phyloP scores from a whole-genome alignment of 2,329 filamentous ascomycete genomes.

The Cytospora schulzeri region DNA sequence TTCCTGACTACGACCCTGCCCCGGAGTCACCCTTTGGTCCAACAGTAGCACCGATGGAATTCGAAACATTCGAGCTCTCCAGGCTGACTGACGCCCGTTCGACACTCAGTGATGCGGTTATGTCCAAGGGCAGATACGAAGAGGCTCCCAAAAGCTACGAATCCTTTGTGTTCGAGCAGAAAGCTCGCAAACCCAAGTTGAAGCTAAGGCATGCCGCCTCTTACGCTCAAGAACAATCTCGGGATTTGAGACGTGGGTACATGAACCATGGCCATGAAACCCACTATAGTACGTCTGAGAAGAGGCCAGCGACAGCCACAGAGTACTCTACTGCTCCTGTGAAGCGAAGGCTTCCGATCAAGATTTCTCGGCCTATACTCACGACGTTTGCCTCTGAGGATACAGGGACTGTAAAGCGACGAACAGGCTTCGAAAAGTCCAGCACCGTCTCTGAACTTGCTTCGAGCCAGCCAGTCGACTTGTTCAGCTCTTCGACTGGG shows the following conservation, averaged over 20 bases:
- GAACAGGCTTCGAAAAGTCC: slow-evolving; percentile 22
- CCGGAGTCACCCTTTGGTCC: slow-evolving; percentile 20
- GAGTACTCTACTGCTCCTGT: slow-evolving; percentile 22
- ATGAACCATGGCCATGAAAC: neutral
- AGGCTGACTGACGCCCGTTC: slow-evolving; percentile 25
- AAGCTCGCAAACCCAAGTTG: slow-evolving; percentile 22
- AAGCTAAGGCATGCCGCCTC: slow-evolving; percentile 23
- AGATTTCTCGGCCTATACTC: slow-evolving; percentile 18
- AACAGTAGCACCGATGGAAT: slow-evolving; percentile 19
- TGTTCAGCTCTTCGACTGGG: slow-evolving; percentile 16
- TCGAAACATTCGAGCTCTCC: slow-evolving; percentile 25
- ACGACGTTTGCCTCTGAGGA: slow-evolving; percentile 12
- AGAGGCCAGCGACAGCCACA: slow-evolving; percentile 10
- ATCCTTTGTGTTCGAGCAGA: slow-evolving; percentile 21
- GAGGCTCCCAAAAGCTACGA: slow-evolving; percentile 19
- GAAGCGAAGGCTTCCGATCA: slow-evolving; percentile 24
- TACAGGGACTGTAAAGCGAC: slow-evolving; percentile 27
- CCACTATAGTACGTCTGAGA: neutral
- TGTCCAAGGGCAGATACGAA: neutral
- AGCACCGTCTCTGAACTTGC: slow-evolving; percentile 22
- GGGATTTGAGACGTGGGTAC: neutral
- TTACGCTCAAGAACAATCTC: neutral
- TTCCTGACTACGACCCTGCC: slow-evolving; percentile 38
- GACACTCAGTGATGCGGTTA: slow-evolving; percentile 12
- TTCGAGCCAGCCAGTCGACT: slow-evolving; percentile 19